These are phyloP conservation scores for Gymnopilus junonius DNA, from an alignment of 768 basidiomycete species.

Conservation along the genomic window DNA sequence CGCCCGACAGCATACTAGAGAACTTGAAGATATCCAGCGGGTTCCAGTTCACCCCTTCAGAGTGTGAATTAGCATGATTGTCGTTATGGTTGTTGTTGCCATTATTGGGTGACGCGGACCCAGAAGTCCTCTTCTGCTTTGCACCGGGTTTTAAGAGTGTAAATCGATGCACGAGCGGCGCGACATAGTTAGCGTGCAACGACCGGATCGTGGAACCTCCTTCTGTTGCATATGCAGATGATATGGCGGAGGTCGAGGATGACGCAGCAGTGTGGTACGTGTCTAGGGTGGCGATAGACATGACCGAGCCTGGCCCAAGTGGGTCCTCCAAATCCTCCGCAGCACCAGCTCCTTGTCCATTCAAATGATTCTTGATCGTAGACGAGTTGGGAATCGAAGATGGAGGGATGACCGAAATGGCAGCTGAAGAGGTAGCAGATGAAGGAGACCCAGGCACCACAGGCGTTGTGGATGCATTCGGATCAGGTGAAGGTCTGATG, in stretches of 20 bases:
- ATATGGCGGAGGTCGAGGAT: constrained; percentile 50
- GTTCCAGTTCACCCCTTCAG: constrained; percentile 57
- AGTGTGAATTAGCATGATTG: neutral
- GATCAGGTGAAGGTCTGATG: constrained; percentile 59
- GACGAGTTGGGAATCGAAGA: constrained; percentile 22
- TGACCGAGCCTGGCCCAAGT: constrained; percentile 47
- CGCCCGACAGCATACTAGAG: constrained; percentile 68
- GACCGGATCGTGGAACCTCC: constrained; percentile 73
- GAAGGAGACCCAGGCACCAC: constrained; percentile 40
- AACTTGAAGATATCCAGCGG: constrained; percentile 83
- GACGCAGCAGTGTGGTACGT: constrained; percentile 69
- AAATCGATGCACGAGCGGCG: constrained; percentile 79
- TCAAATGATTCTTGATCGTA: constrained; percentile 13
- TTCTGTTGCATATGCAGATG: constrained; percentile 70
- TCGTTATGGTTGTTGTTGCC: constrained; percentile 42
- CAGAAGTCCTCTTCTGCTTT: constrained; percentile 50
- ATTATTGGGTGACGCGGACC: constrained; percentile 39
- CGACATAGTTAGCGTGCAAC: constrained; percentile 41
- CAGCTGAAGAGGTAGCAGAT: constrained; percentile 17
- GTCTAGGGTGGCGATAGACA: constrained; percentile 62
- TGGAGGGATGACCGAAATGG: constrained; percentile 1
- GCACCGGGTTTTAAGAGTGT: constrained; percentile 80
- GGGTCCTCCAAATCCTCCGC: constrained; percentile 42
- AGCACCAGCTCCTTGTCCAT: constrained; percentile 13
- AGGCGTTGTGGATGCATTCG: constrained; percentile 46